Evolutionary conservation across 345 rosid genomes (phyloP), one percentile per base, ranked within the genome.

Genomic region (Clausena lansium): DNA sequence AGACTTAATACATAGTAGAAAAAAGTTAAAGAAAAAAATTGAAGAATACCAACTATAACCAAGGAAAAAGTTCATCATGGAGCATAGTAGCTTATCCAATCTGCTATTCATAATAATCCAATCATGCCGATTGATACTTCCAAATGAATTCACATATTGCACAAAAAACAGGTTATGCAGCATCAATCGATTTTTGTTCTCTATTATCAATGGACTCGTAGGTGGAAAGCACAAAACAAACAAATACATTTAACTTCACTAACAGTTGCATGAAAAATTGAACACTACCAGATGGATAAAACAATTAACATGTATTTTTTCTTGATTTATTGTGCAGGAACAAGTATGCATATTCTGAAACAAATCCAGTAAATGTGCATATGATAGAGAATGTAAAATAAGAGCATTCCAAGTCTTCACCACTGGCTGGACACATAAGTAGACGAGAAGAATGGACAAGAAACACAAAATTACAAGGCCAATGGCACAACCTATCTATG

Each of bases 401-500:
- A 54, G 57, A 61, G 7, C 25, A 41, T 47, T 62, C 41, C 38
- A 20, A 70, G 38, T 47, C 11, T n/a, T 28, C 25, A 19, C 24
- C 4, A 30, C 60, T 14, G 10, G 45, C 77, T 32, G 59, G 20
- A 55, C 47, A 39, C 36, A 38, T 20, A 73, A 73, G 54, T 63
- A 45, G 27, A 47, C 15, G 33, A 47, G 60, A 64, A 75, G n/a
- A 74, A 38, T 15, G 28, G 25, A 11, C 47, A 62, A 68, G 59
- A 62, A 72, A 30, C 64, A 75, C 77, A 75, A 28, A 24, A 24
- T 28, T 47, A 47, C 15, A 22, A 28, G 59, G 25, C 11, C 13
- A 39, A 63, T 32, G 19, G 50, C 7, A 77, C 17, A 77, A 52
- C 45, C 59, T 22, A 79, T 62, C 71, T 66, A 63, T 9, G 8